A percentile compares a stretch with the other conserved stretches of the same genome.
Evolutionary conservation across 2,329 filamentous ascomycete species (phyloP).

Genomic region (Cordyceps cicadae): DNA sequence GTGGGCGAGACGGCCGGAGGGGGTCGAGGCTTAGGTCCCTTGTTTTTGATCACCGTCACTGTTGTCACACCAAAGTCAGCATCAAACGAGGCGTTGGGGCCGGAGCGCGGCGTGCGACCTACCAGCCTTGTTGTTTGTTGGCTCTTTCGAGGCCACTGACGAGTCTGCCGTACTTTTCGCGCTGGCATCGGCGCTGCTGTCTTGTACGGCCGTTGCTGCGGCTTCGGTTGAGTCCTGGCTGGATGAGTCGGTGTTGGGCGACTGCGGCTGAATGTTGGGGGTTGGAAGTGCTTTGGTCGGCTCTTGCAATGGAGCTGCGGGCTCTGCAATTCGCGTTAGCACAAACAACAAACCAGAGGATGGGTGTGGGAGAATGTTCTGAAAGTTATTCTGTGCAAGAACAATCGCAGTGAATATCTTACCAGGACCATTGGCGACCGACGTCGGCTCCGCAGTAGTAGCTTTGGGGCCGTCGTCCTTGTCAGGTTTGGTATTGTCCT

Average conservation of each 20-base stretch:
- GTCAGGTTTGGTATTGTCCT: not conserved
- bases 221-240: conserved; percentile 2
- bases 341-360: not conserved
- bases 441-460: conserved; percentile 3
- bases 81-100: not conserved
- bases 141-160: conserved; percentile 1
- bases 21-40: conserved; percentile 19
- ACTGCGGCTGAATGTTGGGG: conserved; percentile 1
- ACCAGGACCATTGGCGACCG: not conserved
- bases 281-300: not conserved
- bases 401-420: not conserved
- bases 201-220: not conserved
- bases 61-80: conserved; percentile 10
- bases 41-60: conserved; percentile 14
- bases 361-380: not conserved
- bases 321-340: not conserved
- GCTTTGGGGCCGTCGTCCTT: conserved; percentile 4
- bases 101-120: not conserved
- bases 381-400: not conserved
- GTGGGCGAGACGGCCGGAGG: conserved; percentile 25
- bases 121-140: conserved; percentile 12
- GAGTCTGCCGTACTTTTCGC: not conserved
- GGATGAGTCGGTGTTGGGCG: not conserved
- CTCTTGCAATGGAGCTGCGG: not conserved
- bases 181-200: not conserved